Conservation (phyloP, 2,329 filamentous ascomycete genomes). For the Clonostachys rhizophaga region DNA sequence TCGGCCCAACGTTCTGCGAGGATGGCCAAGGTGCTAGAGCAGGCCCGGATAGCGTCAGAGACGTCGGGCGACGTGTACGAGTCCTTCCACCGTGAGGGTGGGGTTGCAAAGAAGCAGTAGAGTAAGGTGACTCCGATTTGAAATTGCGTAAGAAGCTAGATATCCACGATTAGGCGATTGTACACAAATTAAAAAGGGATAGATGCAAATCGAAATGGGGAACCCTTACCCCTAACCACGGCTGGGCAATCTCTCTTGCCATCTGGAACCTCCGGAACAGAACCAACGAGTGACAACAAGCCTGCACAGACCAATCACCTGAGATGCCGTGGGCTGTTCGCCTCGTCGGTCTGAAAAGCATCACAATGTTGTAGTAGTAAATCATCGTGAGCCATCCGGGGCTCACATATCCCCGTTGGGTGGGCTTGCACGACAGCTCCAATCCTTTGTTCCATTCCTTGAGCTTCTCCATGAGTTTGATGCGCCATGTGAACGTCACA, state of each 20-base stretch:
- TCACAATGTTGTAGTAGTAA: slow-evolving; percentile 5
- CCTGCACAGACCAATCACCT: slow-evolving; percentile 3
- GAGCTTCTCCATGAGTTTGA: background rate
- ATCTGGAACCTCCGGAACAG: slow-evolving; percentile 4
- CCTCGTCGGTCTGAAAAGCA: slow-evolving; percentile 4
- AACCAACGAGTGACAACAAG: slow-evolving; percentile 3
- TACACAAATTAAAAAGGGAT: background rate
- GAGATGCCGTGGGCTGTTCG: background rate
- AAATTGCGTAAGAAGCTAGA: slow-evolving; percentile 3
- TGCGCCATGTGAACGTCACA: background rate
- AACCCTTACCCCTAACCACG: slow-evolving; percentile 4
- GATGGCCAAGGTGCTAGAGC: slow-evolving; percentile 4
- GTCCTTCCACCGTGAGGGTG: background rate
- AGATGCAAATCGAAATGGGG: background rate
- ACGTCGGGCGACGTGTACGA: slow-evolving; percentile 4
- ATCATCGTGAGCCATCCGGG: slow-evolving; percentile 4
- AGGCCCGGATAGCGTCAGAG: slow-evolving; percentile 4
- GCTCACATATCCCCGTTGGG: slow-evolving; percentile 2
- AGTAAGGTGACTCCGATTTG: slow-evolving; percentile 4
- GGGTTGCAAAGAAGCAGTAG: slow-evolving; percentile 4
- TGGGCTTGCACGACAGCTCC: background rate
- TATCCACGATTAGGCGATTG: background rate
- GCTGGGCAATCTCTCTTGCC: slow-evolving; percentile 3
- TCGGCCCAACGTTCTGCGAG: slow-evolving; percentile 4
- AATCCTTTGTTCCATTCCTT: background rate